Conservation (phyloP, 306 rosid genomes). For the Benincasa hispida region DNA sequence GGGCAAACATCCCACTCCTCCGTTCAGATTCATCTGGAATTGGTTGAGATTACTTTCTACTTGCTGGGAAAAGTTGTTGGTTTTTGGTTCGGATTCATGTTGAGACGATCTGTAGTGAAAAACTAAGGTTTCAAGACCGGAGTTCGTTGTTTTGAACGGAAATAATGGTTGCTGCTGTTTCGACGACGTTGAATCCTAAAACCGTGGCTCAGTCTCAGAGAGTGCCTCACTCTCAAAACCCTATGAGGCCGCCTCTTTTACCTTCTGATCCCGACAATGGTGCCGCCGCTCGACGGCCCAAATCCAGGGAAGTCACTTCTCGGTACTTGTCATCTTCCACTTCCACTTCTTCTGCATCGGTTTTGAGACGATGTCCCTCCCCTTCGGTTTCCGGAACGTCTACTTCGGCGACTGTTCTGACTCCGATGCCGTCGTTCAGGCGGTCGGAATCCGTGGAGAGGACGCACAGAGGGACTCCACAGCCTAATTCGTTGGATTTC, state of each 20-base stretch:
- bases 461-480: slow-evolving; percentile 41
- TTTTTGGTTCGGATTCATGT: not conserved
- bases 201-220: slow-evolving; percentile 24
- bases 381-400: slow-evolving; percentile 43
- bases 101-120: not conserved
- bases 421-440: slow-evolving; percentile 27
- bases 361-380: slow-evolving; percentile 42
- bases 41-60: not conserved
- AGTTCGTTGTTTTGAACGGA: slow-evolving; percentile 11
- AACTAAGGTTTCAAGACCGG: slow-evolving; percentile 23
- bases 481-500: slow-evolving; percentile 28
- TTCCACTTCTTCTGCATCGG: slow-evolving; percentile 18
- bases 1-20: not conserved
- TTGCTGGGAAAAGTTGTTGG: slow-evolving; percentile 4
- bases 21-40: not conserved
- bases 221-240: slow-evolving; percentile 29
- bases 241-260: slow-evolving; percentile 51
- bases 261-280: slow-evolving; percentile 83
- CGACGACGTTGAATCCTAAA: slow-evolving; percentile 44
- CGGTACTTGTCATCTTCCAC: slow-evolving; percentile 60
- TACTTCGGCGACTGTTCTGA: slow-evolving; percentile 16
- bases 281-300: slow-evolving; percentile 38
- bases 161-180: slow-evolving; percentile 66
- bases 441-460: slow-evolving; percentile 58
- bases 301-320: slow-evolving; percentile 62